These are phyloP conservation scores for Auriculariales sp. DNA, from an alignment of 768 basidiomycete species.

Conservation along the genomic window DNA sequence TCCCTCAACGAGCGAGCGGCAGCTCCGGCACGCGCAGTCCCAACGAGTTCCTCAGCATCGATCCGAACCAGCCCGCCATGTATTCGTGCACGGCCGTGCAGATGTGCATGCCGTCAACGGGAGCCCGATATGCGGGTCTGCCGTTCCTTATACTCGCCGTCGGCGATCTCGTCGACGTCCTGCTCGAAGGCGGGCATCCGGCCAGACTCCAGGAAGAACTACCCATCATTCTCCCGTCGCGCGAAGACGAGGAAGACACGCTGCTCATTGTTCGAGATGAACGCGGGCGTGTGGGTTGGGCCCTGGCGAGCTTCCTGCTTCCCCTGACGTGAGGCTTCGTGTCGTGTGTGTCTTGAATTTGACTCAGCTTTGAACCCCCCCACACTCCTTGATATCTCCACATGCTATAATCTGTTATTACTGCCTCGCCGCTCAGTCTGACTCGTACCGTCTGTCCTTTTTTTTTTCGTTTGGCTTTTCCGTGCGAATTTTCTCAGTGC, in stretches of 20 bases:
- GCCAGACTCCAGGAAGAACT: slow-evolving; percentile 48
- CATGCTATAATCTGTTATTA: no score
- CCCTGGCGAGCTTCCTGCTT: slow-evolving; percentile 65
- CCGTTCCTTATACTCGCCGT: slow-evolving; percentile 63
- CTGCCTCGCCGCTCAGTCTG: no score
- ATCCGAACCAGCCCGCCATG: slow-evolving; percentile 48
- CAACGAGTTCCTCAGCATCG: slow-evolving; percentile 40
- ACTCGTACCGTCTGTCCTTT: no score
- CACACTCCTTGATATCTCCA: no score
- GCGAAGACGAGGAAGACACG: slow-evolving; percentile 62
- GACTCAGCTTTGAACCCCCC: no score
- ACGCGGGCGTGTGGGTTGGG: slow-evolving; percentile 54
- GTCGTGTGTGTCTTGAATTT: no score
- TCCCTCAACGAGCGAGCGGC: background rate
- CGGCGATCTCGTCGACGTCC: slow-evolving; percentile 48
- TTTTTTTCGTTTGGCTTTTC: no score
- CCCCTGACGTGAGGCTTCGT: slow-evolving; percentile 28
- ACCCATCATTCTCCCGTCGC: slow-evolving; percentile 25
- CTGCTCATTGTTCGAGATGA: slow-evolving; percentile 53
- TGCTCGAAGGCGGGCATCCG: slow-evolving; percentile 70
- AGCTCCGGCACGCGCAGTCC: background rate
- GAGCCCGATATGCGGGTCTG: slow-evolving; percentile 53
- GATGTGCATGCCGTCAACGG: slow-evolving; percentile 46
- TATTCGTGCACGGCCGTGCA: slow-evolving; percentile 60
- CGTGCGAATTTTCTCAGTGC: no score